Percentiles rank a stretch among this genome's conserved stretches.
phyloP scores from a whole-genome alignment of 768 basidiomycete genomes.

The Kwoniella heveanensis region DNA sequence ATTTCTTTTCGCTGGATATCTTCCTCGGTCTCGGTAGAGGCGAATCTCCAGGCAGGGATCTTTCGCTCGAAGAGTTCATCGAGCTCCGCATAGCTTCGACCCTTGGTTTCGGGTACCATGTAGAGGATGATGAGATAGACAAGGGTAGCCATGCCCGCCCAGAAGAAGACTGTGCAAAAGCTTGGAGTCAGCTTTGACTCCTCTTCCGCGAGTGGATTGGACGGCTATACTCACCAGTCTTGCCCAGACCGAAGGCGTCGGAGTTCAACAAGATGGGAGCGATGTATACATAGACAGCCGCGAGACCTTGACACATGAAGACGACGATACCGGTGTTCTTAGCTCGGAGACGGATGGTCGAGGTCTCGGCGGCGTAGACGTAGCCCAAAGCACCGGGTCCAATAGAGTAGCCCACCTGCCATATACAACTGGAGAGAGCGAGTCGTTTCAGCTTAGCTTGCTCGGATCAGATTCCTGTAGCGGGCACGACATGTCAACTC shows the following conservation, averaged over 20 bases:
- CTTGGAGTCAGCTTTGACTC: no score
- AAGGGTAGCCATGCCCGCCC: background rate
- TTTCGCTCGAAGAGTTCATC: slow-evolving; percentile 47
- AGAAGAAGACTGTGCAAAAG: slow-evolving; percentile 8
- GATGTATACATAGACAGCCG: no score
- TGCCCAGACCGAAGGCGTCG: no score
- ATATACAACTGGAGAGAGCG: background rate
- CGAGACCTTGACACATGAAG: no score
- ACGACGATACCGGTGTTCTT: background rate
- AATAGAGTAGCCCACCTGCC: background rate
- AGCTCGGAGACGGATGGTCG: slow-evolving; percentile 3
- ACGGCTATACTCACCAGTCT: no score
- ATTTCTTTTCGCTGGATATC: no score
- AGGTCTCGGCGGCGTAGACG: background rate
- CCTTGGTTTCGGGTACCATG: slow-evolving; percentile 40
- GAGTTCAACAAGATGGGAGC: no score
- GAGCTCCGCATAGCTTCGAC: slow-evolving; percentile 44
- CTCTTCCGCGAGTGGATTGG: no score
- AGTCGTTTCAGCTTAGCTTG: no score
- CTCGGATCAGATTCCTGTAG: no score
- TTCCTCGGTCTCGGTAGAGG: slow-evolving; percentile 20
- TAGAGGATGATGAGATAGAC: slow-evolving; percentile 23
- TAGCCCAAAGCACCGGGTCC: slow-evolving; percentile 2
- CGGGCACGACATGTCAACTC: no score
- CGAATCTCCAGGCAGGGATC: slow-evolving; percentile 37